These are phyloP conservation scores for Fusarium domesticum DNA, from an alignment of 2,329 filamentous ascomycete species.

Conservation along the genomic window DNA sequence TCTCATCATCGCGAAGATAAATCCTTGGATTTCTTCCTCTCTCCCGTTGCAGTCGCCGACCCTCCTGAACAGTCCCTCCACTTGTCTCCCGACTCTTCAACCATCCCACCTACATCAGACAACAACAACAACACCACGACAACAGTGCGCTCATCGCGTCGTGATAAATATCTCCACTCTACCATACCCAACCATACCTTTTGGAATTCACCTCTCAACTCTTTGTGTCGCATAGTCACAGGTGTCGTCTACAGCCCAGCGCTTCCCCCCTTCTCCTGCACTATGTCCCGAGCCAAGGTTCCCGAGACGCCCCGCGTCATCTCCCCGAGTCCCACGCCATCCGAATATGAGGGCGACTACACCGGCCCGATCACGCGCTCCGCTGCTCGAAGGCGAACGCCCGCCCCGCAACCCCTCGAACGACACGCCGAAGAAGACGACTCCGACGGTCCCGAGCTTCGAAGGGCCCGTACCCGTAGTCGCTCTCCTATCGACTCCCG, in stretches of 20 bases:
- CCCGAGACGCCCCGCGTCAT: constrained; percentile 84
- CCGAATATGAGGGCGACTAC: constrained; percentile 45
- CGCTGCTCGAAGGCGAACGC: constrained; percentile 55
- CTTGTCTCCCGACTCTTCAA: background rate
- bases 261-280: constrained; percentile 57
- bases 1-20: constrained; percentile 20
- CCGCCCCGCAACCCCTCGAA: constrained; percentile 57
- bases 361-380: constrained; percentile 76
- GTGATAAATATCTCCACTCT: constrained; percentile 50
- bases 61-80: background rate
- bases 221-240: constrained; percentile 49
- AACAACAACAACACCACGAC: constrained; percentile 12
- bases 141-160: constrained; percentile 42
- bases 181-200: constrained; percentile 20
- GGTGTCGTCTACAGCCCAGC: constrained; percentile 55
- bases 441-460: constrained; percentile 46
- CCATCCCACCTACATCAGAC: constrained; percentile 16
- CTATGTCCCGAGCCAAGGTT: constrained; percentile 56
- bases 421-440: constrained; percentile 55
- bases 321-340: constrained; percentile 73
- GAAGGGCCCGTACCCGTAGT: constrained; percentile 66
- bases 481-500: constrained; percentile 61
- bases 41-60: constrained; percentile 17
- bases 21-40: background rate
- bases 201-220: constrained; percentile 48